phyloP scores from a whole-genome alignment of 257 asterid genomes.

The Osmanthus fragrans region DNA sequence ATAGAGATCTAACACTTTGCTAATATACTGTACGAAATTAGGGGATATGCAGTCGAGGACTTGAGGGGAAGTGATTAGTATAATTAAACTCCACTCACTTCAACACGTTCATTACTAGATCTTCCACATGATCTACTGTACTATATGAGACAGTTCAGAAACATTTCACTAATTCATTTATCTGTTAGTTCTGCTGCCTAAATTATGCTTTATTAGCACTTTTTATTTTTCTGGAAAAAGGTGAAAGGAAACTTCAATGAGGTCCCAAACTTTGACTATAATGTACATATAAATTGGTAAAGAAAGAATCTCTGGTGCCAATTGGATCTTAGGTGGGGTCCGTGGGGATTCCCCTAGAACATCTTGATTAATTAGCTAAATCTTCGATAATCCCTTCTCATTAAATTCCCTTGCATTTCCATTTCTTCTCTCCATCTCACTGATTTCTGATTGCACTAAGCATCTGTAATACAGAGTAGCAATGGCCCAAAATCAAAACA shows the following conservation, averaged over 20 bases:
- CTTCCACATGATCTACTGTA: neutral
- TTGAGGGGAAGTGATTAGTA: neutral
- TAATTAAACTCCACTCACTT: neutral
- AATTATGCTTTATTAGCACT: neutral
- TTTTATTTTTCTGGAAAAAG: too few species aligned
- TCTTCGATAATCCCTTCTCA: constrained; percentile 4
- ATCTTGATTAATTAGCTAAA: constrained; percentile 10
- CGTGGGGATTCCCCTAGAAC: neutral
- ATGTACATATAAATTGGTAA: neutral
- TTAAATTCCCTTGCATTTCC: constrained; percentile 16
- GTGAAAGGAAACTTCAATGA: neutral
- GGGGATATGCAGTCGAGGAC: neutral
- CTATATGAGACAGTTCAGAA: neutral
- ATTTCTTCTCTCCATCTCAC: constrained; percentile 4
- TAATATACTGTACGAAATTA: neutral
- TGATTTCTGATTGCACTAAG: neutral
- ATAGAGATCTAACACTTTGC: neutral
- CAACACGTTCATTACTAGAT: neutral
- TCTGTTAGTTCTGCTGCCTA: too few species aligned
- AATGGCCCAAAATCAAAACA: constrained; percentile 32
- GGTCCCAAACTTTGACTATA: neutral
- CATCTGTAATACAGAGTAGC: neutral
- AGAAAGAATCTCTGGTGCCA: neutral
- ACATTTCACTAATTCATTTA: neutral
- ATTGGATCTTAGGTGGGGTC: constrained; percentile 4